A percentile compares a stretch with the other conserved stretches of the same genome.
Evolutionary conservation across 1,284 basidiomycete species (phyloP).

Genomic region (Cutaneotrichosporon mucoides): DNA sequence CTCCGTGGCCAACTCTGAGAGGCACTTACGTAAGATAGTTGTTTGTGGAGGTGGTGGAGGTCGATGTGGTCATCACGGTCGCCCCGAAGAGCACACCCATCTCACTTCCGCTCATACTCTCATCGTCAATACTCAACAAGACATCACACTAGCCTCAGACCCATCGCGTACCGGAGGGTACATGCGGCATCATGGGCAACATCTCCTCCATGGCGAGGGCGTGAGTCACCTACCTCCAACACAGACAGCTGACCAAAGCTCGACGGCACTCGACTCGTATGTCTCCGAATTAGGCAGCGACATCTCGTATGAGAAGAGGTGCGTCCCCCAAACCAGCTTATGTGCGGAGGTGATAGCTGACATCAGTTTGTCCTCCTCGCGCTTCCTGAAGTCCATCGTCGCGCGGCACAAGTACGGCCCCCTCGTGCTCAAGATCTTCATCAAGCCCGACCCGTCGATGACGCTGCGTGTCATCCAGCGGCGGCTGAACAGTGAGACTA

Average conservation of each 20-base stretch:
- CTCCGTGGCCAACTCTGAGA: too few species aligned
- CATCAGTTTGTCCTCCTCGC: conserved; percentile 63
- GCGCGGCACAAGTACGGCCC: conserved; percentile 68
- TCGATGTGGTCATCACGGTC: too few species aligned
- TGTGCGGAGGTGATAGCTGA: neutral
- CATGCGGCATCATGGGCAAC: conserved; percentile 34
- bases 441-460: conserved; percentile 71
- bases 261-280: conserved; percentile 78
- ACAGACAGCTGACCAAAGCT: conserved; percentile 23
- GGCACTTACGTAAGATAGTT: too few species aligned
- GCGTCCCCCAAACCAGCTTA: neutral
- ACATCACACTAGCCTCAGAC: too few species aligned
- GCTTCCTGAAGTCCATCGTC: conserved; percentile 89
- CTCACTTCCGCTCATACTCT: too few species aligned
- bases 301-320: conserved; percentile 88
- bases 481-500: conserved; percentile 61
- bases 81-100: too few species aligned
- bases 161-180: neutral
- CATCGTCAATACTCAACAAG: too few species aligned
- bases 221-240: conserved; percentile 25
- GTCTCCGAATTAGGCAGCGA: conserved; percentile 80
- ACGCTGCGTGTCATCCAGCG: conserved; percentile 64
- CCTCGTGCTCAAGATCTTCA: conserved; percentile 73
- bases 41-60: too few species aligned
- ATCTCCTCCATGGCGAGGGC: conserved; percentile 50